Evolutionary conservation across 768 basidiomycete genomes (phyloP).

Genomic region (Lactifluus pinguis): DNA sequence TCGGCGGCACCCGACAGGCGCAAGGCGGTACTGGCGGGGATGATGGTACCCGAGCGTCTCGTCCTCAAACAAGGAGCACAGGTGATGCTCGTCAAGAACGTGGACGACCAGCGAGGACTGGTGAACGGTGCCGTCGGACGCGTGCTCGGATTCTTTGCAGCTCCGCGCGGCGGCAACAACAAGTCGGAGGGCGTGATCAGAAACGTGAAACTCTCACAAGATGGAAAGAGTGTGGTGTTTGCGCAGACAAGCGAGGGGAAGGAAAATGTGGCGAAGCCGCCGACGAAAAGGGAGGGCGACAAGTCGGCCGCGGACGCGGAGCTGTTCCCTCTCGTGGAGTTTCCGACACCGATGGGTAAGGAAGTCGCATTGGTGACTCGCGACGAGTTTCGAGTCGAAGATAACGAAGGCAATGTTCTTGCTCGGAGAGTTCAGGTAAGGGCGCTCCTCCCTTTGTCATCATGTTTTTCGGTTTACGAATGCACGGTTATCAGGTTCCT

Average conservation of each 20-base stretch:
- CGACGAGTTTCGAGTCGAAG: conserved; percentile 46
- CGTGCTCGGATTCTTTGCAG: conserved; percentile 43
- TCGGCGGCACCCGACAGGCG: conserved; percentile 32
- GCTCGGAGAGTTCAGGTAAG: conserved; percentile 38
- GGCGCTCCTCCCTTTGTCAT: background rate
- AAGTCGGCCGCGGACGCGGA: conserved; percentile 30
- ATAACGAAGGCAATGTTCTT: conserved; percentile 40
- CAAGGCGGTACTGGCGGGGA: conserved; percentile 47
- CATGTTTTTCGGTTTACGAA: background rate
- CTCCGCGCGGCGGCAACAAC: conserved; percentile 12
- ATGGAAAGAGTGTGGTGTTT: conserved; percentile 26
- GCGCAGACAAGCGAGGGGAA: conserved; percentile 21
- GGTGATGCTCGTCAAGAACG: conserved; percentile 65
- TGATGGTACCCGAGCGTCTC: conserved; percentile 51
- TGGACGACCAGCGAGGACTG: conserved; percentile 39
- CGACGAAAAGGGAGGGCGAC: conserved; percentile 24
- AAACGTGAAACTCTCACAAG: conserved; percentile 26
- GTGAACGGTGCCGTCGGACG: conserved; percentile 63
- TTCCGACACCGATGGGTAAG: conserved; percentile 33
- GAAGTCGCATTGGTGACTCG: conserved; percentile 41
- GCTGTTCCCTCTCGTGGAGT: conserved; percentile 39
- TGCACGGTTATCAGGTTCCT: conserved; percentile 40
- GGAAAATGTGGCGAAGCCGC: conserved; percentile 25
- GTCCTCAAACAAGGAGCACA: conserved; percentile 54
- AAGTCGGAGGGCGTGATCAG: conserved; percentile 31